Percentiles rank a stretch among this genome's conserved stretches.
Evolutionary conservation across 164 flowering plant species (phyloP).

Genomic region (Cinnamomum micranthum): DNA sequence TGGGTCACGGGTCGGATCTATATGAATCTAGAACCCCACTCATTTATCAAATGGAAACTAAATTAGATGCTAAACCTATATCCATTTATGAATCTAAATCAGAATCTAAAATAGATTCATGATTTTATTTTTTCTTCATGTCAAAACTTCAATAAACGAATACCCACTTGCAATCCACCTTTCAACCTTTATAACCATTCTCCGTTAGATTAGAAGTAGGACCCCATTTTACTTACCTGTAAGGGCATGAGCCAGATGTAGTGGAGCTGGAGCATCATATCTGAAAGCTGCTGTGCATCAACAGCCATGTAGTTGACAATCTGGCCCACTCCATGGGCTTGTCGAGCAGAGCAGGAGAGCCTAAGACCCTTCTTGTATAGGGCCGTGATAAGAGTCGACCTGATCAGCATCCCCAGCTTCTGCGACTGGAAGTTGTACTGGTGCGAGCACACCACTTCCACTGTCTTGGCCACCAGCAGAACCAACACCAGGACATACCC

Average conservation of each 20-base stretch:
- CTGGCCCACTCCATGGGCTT: constrained; percentile 87
- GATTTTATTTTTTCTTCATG: too few relatives aligned
- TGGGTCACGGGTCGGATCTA: too few relatives aligned
- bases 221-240: constrained; percentile 22
- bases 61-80: too few relatives aligned
- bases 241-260: constrained; percentile 81
- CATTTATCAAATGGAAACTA: too few relatives aligned
- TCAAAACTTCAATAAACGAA: too few relatives aligned
- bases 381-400: constrained; percentile 70
- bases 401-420: constrained; percentile 81
- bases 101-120: too few relatives aligned
- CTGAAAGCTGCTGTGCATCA: constrained; percentile 93
- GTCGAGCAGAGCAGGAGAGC: constrained; percentile 77
- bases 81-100: too few relatives aligned
- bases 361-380: constrained; percentile 84
- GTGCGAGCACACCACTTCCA: constrained; percentile 68
- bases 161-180: too few relatives aligned
- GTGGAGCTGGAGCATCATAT: constrained; percentile 85
- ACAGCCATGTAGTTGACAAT: constrained; percentile 98
- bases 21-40: too few relatives aligned
- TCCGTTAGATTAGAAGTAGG: too few relatives aligned
- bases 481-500: constrained; percentile 72
- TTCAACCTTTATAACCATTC: too few relatives aligned
- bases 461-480: constrained; percentile 58
- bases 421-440: constrained; percentile 82